Evolutionary conservation across 2,329 filamentous ascomycete species (phyloP).

Genomic region (Berkeleyomyces basicola): DNA sequence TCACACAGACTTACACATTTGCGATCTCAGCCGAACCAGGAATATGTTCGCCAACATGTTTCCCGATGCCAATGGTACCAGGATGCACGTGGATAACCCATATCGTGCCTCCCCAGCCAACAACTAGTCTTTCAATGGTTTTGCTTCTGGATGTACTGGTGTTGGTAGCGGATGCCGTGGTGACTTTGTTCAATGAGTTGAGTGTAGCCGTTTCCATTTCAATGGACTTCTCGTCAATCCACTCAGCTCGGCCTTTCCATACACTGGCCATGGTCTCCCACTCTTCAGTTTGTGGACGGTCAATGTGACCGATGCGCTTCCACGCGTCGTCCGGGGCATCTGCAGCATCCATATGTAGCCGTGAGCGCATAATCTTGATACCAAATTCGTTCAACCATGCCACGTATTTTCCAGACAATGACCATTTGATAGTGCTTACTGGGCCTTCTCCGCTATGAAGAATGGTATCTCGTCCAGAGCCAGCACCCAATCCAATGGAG

Average conservation of each 20-base stretch:
- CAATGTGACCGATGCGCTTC: conserved; percentile 87
- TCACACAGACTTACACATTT: conserved; percentile 54
- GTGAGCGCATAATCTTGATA: conserved; percentile 93
- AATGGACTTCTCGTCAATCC: conserved; percentile 75
- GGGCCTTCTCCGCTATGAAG: conserved; percentile 84
- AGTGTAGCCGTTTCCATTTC: conserved; percentile 48
- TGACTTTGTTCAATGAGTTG: not conserved
- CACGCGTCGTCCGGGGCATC: conserved; percentile 56
- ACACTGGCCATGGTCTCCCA: conserved; percentile 96
- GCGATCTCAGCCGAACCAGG: conserved; percentile 76
- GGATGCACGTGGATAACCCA: conserved; percentile 90
- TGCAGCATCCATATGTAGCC: conserved; percentile 58
- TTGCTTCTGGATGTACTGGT: conserved; percentile 21
- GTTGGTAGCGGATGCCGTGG: not conserved
- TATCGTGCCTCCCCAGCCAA: conserved; percentile 91
- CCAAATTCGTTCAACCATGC: conserved; percentile 94
- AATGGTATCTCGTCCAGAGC: conserved; percentile 58
- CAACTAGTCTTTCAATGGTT: conserved; percentile 59
- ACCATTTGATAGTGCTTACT: conserved; percentile 90
- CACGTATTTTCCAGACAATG: conserved; percentile 76
- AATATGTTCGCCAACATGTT: conserved; percentile 50
- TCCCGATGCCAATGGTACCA: conserved; percentile 49
- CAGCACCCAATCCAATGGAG: conserved; percentile 63
- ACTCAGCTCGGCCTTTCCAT: conserved; percentile 84
- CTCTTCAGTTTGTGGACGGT: conserved; percentile 66